Evolutionary conservation across 2,329 filamentous ascomycete species (phyloP).

Genomic region (Colletotrichum godetiae): DNA sequence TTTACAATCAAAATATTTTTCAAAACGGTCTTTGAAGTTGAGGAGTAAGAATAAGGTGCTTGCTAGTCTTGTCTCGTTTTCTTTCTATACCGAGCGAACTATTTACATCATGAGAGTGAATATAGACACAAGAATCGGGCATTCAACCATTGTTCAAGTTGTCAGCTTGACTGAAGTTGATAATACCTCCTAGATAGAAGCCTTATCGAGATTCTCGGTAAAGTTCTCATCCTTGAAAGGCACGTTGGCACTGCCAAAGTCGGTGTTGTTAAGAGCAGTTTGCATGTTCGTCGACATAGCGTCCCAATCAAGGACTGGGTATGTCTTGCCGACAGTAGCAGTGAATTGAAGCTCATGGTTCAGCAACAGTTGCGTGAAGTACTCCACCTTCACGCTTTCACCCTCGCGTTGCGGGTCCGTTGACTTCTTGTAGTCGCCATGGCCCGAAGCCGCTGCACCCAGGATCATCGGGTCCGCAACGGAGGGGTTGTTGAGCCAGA

Average conservation of each 20-base stretch:
- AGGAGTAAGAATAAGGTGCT: no score
- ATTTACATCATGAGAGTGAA: background rate
- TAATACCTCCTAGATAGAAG: background rate
- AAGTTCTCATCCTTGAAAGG: constrained; percentile 51
- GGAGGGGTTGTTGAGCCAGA: constrained; percentile 44
- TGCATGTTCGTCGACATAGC: constrained; percentile 47
- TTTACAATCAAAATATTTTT: background rate
- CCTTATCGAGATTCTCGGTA: constrained; percentile 13
- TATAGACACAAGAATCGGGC: background rate
- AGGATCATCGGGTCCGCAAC: constrained; percentile 44
- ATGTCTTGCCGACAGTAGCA: constrained; percentile 47
- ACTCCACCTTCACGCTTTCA: constrained; percentile 44
- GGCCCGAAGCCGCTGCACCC: constrained; percentile 50
- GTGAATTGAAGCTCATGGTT: constrained; percentile 54
- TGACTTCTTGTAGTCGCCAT: constrained; percentile 47
- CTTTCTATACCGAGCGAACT: background rate
- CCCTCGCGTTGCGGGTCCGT: constrained; percentile 37
- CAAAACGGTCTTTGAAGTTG: background rate
- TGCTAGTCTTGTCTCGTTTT: background rate
- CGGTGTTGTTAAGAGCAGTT: constrained; percentile 48
- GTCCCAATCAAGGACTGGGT: constrained; percentile 57
- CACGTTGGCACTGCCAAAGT: constrained; percentile 55
- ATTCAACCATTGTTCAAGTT: no score
- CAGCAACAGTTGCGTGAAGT: constrained; percentile 43
- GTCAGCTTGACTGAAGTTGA: background rate